Evolutionary conservation across 2,329 filamentous ascomycete species (phyloP).

Genomic region (Septoria linicola): DNA sequence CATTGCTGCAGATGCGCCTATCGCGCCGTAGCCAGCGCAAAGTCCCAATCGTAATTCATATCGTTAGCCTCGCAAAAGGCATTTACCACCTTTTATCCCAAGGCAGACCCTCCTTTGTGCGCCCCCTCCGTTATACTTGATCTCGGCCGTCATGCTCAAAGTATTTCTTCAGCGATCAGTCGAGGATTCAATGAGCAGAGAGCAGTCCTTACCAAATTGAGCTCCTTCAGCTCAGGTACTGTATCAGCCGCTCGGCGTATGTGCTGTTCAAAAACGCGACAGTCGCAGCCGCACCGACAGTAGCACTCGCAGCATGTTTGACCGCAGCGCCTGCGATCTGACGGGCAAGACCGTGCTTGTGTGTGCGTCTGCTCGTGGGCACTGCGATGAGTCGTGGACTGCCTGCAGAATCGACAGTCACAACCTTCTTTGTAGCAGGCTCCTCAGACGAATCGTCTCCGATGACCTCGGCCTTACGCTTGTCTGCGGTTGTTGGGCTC

Average conservation of each 20-base stretch:
- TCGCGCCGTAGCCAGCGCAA: too few relatives aligned
- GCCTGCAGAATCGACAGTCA: constrained; percentile 5
- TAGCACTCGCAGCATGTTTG: constrained; percentile 25
- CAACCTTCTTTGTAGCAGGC: constrained; percentile 19
- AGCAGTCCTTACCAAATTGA: neutral
- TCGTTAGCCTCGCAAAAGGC: too few relatives aligned
- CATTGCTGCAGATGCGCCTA: too few relatives aligned
- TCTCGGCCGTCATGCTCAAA: neutral
- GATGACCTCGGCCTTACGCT: constrained; percentile 30
- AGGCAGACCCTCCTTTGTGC: too few relatives aligned
- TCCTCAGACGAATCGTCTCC: constrained; percentile 7
- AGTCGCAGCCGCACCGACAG: constrained; percentile 28
- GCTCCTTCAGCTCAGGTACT: constrained; percentile 24
- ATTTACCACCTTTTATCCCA: too few relatives aligned
- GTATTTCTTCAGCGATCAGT: neutral
- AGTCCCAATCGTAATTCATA: too few relatives aligned
- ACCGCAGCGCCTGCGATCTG: constrained; percentile 17
- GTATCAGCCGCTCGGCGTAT: constrained; percentile 28
- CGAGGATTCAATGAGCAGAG: neutral
- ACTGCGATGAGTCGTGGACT: constrained; percentile 9
- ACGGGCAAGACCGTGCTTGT: constrained; percentile 12
- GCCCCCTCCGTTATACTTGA: too few relatives aligned
- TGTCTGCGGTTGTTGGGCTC: constrained; percentile 11
- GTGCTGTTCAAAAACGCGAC: constrained; percentile 33
- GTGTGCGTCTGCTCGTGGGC: neutral